Conservation (phyloP, 192 early-diverging fungal species). For the Coemansia sp. region DNA sequence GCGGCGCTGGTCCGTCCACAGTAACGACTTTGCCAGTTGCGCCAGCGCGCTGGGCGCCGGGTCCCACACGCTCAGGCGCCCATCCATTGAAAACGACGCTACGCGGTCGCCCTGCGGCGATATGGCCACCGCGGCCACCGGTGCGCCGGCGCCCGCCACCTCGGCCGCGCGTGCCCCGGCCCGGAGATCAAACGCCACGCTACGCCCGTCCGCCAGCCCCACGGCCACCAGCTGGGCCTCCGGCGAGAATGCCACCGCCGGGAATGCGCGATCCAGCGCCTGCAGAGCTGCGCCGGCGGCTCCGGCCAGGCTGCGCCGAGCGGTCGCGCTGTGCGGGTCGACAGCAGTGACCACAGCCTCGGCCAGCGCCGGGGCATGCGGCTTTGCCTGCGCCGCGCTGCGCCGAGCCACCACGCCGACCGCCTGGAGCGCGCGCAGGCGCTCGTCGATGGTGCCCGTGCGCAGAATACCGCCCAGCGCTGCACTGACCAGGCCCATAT, state of each 20-base stretch:
- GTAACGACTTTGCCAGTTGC: constrained; percentile 42
- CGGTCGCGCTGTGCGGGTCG: constrained; percentile 31
- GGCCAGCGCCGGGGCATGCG: constrained; percentile 25
- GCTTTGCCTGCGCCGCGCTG: constrained; percentile 18
- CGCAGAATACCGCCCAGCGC: constrained; percentile 17
- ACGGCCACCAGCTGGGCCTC: constrained; percentile 36
- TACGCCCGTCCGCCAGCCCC: constrained; percentile 29
- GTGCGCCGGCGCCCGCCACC: constrained; percentile 8
- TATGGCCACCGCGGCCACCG: constrained; percentile 40
- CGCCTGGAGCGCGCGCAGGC: constrained; percentile 38
- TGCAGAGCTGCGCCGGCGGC: constrained; percentile 45
- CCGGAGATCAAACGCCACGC: constrained; percentile 41
- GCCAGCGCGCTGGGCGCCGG: constrained; percentile 42
- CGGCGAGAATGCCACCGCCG: constrained; percentile 38
- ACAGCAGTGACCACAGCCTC: constrained; percentile 35
- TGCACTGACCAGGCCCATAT: constrained; percentile 20
- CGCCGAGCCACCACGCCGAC: constrained; percentile 29
- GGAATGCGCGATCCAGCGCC: constrained; percentile 34
- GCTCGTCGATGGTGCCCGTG: constrained; percentile 9
- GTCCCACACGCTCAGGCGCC: constrained; percentile 40
- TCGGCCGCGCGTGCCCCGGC: constrained; percentile 38
- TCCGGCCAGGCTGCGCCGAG: constrained; percentile 25
- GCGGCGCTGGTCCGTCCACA: constrained; percentile 12
- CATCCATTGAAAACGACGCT: constrained; percentile 44
- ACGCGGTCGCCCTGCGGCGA: constrained; percentile 38